These are phyloP conservation scores for Citropsis articulata DNA, from an alignment of 345 rosid species.

Conservation along the genomic window DNA sequence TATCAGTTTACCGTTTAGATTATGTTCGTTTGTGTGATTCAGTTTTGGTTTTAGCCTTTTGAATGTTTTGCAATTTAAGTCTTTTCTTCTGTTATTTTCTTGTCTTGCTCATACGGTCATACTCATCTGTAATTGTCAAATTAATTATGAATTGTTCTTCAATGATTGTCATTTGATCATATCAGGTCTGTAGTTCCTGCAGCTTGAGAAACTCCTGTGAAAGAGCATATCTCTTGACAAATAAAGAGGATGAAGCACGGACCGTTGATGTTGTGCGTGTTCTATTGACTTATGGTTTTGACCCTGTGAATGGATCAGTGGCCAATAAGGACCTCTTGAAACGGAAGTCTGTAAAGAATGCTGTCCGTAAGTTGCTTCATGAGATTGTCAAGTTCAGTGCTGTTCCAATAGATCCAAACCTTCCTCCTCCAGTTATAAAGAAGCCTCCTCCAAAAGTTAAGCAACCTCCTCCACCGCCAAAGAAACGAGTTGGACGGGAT, in stretches of 20 bases:
- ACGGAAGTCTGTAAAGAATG: slow-evolving; percentile 77
- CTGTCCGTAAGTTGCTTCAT: slow-evolving; percentile 80
- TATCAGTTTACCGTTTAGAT: not conserved
- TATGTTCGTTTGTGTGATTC: not conserved
- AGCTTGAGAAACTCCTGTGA: slow-evolving; percentile 87
- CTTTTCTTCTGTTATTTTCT: not conserved
- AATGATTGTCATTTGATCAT: slow-evolving; percentile 22
- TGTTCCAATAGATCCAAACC: slow-evolving; percentile 92
- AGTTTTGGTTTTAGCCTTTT: not conserved
- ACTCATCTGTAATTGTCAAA: slow-evolving; percentile 8
- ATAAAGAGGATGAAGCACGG: slow-evolving; percentile 95
- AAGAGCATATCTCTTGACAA: slow-evolving; percentile 73
- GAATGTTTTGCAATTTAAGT: not conserved
- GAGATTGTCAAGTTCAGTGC: slow-evolving; percentile 83
- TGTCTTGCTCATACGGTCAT: not conserved
- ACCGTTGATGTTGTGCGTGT: slow-evolving; percentile 84
- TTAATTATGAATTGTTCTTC: slow-evolving; percentile 16
- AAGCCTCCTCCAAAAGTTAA: slow-evolving; percentile 93
- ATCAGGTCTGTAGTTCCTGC: slow-evolving; percentile 95
- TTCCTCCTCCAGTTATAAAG: slow-evolving; percentile 82
- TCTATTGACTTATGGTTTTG: slow-evolving; percentile 72
- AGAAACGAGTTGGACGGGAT: slow-evolving; percentile 92
- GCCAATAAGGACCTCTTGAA: slow-evolving; percentile 59
- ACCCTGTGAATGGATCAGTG: slow-evolving; percentile 54
- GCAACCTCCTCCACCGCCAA: slow-evolving; percentile 94